phyloP scores from a whole-genome alignment of 257 asterid species.

The Nyctanthes arbortristis region DNA sequence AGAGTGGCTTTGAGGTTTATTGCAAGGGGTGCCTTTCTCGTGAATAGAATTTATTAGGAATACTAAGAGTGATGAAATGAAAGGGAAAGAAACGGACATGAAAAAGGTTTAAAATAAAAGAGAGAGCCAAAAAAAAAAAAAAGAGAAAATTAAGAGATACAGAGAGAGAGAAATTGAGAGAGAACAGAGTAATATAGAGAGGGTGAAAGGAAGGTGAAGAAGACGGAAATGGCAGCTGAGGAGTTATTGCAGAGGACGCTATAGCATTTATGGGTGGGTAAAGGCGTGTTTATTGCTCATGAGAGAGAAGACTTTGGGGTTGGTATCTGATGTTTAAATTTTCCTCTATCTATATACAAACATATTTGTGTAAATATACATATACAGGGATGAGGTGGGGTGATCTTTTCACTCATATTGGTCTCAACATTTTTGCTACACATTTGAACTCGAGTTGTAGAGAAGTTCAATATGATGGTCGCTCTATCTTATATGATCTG shows the following conservation, averaged over 20 bases:
- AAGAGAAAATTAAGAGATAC: background rate
- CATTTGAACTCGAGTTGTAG: too few relatives aligned
- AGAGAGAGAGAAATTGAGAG: slow-evolving; percentile 11
- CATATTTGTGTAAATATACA: too few relatives aligned
- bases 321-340: slow-evolving; percentile 20
- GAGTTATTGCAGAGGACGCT: slow-evolving; percentile 32
- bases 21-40: slow-evolving; percentile 23
- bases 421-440: too few relatives aligned
- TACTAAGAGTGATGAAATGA: slow-evolving; percentile 13
- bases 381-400: background rate
- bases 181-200: too few relatives aligned
- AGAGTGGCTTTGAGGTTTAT: slow-evolving; percentile 12
- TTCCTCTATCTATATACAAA: too few relatives aligned
- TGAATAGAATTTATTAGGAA: slow-evolving; percentile 38
- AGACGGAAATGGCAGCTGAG: too few relatives aligned
- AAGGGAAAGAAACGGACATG: slow-evolving; percentile 9
- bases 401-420: slow-evolving; percentile 8
- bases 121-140: background rate
- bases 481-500: too few relatives aligned
- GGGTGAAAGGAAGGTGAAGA: too few relatives aligned
- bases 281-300: background rate
- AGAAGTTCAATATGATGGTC: too few relatives aligned
- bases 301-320: slow-evolving; percentile 16
- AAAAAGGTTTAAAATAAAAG: background rate
- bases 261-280: slow-evolving; percentile 29